These are phyloP conservation scores for Ochromonadaceae sp. DNA, from an alignment of 352 stramenopile genomes.

Conservation along the genomic window DNA sequence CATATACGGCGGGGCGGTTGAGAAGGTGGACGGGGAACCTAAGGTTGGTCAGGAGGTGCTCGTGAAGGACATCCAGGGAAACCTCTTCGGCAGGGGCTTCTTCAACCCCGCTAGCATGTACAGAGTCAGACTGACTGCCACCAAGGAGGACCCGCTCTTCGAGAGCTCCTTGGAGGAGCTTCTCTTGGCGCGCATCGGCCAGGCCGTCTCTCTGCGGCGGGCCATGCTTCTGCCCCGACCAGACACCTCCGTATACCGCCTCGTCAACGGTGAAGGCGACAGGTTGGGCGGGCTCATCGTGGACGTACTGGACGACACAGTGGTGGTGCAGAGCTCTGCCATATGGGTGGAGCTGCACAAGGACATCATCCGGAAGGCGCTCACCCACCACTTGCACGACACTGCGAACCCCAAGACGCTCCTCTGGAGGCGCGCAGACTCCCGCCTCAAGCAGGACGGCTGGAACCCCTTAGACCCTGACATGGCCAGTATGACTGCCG, in stretches of 20 bases:
- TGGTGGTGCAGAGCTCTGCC: slow-evolving; percentile 40
- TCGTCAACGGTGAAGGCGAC: slow-evolving; percentile 61
- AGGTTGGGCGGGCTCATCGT: slow-evolving; percentile 46
- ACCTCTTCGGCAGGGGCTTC: slow-evolving; percentile 34
- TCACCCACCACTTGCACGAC: slow-evolving; percentile 18
- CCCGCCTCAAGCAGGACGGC: slow-evolving; percentile 31
- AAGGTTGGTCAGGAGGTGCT: slow-evolving; percentile 27
- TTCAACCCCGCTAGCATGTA: slow-evolving; percentile 56
- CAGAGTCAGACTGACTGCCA: slow-evolving; percentile 41
- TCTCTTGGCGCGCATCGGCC: not conserved
- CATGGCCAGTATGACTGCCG: not conserved
- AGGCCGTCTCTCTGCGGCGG: slow-evolving; percentile 17
- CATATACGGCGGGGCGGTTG: slow-evolving; percentile 45
- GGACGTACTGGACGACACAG: slow-evolving; percentile 43
- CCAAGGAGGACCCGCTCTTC: slow-evolving; percentile 13
- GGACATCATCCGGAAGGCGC: slow-evolving; percentile 35
- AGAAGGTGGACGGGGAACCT: slow-evolving; percentile 21
- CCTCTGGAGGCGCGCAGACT: slow-evolving; percentile 29
- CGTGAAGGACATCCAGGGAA: slow-evolving; percentile 31
- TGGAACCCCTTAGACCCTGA: slow-evolving; percentile 11
- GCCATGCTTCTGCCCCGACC: slow-evolving; percentile 31
- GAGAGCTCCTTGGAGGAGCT: slow-evolving; percentile 11
- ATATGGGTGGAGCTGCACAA: slow-evolving; percentile 51
- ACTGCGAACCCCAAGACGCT: not conserved
- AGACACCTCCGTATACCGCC: slow-evolving; percentile 33